Evolutionary conservation across 257 asterid genomes (phyloP).

Genomic region (Jasminum sambac): DNA sequence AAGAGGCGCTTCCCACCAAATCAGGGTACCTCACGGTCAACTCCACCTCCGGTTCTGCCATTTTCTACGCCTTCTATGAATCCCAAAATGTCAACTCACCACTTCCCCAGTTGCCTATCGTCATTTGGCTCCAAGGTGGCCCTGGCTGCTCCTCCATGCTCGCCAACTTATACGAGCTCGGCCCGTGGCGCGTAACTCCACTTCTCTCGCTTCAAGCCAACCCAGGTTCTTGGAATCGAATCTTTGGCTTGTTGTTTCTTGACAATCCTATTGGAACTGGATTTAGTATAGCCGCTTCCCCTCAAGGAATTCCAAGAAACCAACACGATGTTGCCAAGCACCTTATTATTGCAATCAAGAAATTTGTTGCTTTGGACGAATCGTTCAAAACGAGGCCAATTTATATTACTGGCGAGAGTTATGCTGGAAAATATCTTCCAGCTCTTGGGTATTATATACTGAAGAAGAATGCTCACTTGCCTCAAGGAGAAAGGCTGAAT

Average conservation of each 20-base stretch:
- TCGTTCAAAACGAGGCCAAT: conserved; percentile 52
- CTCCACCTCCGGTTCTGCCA: conserved; percentile 66
- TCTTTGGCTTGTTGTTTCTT: conserved; percentile 68
- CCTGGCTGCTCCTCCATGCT: conserved; percentile 88
- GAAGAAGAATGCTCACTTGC: conserved; percentile 39
- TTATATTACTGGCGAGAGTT: conserved; percentile 74
- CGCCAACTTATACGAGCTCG: conserved; percentile 72
- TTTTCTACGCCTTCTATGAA: conserved; percentile 78
- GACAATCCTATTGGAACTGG: conserved; percentile 87
- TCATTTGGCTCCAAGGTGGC: conserved; percentile 90
- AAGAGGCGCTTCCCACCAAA: conserved; percentile 64
- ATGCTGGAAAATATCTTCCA: conserved; percentile 82
- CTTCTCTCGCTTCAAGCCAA: conserved; percentile 41
- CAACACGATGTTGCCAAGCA: conserved; percentile 65
- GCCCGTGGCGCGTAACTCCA: conserved; percentile 62
- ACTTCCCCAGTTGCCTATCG: conserved; percentile 50
- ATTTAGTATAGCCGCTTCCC: conserved; percentile 57
- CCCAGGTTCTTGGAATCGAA: conserved; percentile 68
- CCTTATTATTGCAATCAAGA: conserved; percentile 52
- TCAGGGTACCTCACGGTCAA: conserved; percentile 75
- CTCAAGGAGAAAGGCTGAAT: conserved; percentile 22
- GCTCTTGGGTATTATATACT: conserved; percentile 61
- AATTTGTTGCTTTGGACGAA: conserved; percentile 43
- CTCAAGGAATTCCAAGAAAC: conserved; percentile 66
- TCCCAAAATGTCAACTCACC: conserved; percentile 40